Evolutionary conservation across 2,329 filamentous ascomycete species (phyloP).

Genomic region (Dryadomyces quercivorus): DNA sequence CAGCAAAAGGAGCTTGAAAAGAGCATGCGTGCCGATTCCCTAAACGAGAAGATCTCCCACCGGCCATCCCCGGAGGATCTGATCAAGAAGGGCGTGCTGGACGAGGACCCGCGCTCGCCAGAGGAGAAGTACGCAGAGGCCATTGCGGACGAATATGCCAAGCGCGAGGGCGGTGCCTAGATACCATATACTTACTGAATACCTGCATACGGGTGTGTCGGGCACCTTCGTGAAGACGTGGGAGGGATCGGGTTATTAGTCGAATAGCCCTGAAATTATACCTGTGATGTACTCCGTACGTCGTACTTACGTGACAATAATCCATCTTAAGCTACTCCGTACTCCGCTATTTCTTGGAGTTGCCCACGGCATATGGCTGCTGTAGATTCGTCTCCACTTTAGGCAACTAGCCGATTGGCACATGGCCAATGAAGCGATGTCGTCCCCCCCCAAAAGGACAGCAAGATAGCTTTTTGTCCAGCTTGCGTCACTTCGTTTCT

Average conservation of each 20-base stretch:
- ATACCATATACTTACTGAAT: neutral
- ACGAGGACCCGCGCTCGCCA: slow-evolving; percentile 49
- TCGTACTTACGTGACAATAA: neutral
- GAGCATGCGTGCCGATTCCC: slow-evolving; percentile 73
- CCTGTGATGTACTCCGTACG: neutral
- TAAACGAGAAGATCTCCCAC: slow-evolving; percentile 77
- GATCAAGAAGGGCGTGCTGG: slow-evolving; percentile 68
- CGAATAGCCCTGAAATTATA: neutral
- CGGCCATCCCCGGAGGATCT: slow-evolving; percentile 66
- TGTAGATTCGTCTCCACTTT: neutral
- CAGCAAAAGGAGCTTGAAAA: slow-evolving; percentile 76
- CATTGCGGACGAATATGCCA: slow-evolving; percentile 52
- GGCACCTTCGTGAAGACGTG: neutral
- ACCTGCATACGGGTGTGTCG: neutral
- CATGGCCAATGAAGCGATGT: neutral
- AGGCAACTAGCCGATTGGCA: neutral
- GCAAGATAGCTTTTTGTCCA: neutral
- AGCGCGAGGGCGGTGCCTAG: slow-evolving; percentile 48
- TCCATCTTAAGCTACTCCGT: too few relatives aligned
- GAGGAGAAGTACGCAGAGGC: slow-evolving; percentile 47
- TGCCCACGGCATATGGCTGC: too few relatives aligned
- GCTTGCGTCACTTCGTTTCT: neutral
- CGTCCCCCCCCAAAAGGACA: neutral
- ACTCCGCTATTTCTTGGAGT: too few relatives aligned
- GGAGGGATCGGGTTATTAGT: neutral